Conservation (phyloP, 495 filamentous ascomycete genomes). For the Beverwykella pulmonaria region DNA sequence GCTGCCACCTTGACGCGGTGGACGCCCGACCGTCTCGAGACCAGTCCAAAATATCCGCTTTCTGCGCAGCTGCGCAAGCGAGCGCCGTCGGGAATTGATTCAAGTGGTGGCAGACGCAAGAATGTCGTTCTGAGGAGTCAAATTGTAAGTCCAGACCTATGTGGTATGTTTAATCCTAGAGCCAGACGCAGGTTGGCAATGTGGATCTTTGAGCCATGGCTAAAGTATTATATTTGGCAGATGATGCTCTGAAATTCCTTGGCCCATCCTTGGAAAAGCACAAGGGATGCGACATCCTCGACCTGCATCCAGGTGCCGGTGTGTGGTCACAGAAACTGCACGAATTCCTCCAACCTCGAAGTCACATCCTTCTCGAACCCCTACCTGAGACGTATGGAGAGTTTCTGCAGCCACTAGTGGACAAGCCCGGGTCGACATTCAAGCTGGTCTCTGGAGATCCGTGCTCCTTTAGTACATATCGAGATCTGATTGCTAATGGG, state of each 20-base stretch:
- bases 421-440: conserved; percentile 58
- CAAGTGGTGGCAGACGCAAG: background rate
- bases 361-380: conserved; percentile 70
- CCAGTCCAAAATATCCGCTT: background rate
- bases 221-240: conserved; percentile 53
- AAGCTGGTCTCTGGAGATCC: conserved; percentile 53
- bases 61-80: background rate
- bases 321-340: conserved; percentile 76
- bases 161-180: conserved; percentile 53
- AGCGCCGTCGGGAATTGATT: background rate
- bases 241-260: conserved; percentile 47
- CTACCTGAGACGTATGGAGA: conserved; percentile 57
- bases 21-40: background rate
- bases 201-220: background rate
- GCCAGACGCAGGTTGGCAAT: conserved; percentile 8
- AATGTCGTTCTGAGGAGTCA: conserved; percentile 10
- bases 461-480: conserved; percentile 54
- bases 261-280: conserved; percentile 64
- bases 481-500: conserved; percentile 51
- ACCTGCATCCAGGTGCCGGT: conserved; percentile 77
- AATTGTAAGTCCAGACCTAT: conserved; percentile 62
- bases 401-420: conserved; percentile 61
- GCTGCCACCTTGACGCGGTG: background rate
- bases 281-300: conserved; percentile 75
- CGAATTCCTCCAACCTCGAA: conserved; percentile 70